Evolutionary conservation across 148 eudicot genomes (phyloP), one percentile per base, ranked within the genome.

Genomic region (Amaranthus cruentus): DNA sequence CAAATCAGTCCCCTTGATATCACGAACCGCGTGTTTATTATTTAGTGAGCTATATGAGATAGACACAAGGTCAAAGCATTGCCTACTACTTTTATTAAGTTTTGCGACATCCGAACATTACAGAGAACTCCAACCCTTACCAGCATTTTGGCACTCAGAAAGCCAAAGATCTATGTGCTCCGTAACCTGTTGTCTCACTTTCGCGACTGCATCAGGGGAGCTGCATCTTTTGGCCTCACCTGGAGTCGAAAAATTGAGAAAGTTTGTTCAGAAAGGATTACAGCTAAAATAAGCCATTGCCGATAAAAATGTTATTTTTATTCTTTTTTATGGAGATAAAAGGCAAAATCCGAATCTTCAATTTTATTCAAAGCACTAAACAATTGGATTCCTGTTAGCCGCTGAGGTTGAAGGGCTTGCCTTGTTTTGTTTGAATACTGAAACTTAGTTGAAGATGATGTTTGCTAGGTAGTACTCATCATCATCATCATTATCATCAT

Each of bases 111-210:
- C 55, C 9, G 3, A 8, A 4, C 49, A 53, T 84, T 75, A 94
- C 55, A 87, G 71, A 44, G 83, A 66, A 38, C 87, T 87, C 85
- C 90, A 80, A 52, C 87, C 84, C 69, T 83, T 75, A 75, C 77
- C 83, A 21, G 75, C 51, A 61, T 77, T 82, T 74, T 85, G 88
- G 79, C 99, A 96, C 82, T 92, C 84, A 43, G 99, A 92, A 74
- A 96, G 76, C 99, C 99, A 96, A 78, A 90, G 72, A 79, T 92
- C 99, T 53, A 96, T 96, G 53, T 88, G 83, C 66, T 86, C 92
- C 6, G 81, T 81, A 44, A 96, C 72, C 61, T 88, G 76, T 57
- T 92, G 96, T 84, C 99, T 85, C 43, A 87, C 92, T 89, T 96
- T 96, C 77, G 82, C 76, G 70, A 96, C 96, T 6, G 96, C 94